Percentiles rank a stretch among this genome's conserved stretches.
These are phyloP conservation scores for Tolypocladium capitatum DNA, from an alignment of 2,329 filamentous ascomycete genomes.

Conservation along the genomic window DNA sequence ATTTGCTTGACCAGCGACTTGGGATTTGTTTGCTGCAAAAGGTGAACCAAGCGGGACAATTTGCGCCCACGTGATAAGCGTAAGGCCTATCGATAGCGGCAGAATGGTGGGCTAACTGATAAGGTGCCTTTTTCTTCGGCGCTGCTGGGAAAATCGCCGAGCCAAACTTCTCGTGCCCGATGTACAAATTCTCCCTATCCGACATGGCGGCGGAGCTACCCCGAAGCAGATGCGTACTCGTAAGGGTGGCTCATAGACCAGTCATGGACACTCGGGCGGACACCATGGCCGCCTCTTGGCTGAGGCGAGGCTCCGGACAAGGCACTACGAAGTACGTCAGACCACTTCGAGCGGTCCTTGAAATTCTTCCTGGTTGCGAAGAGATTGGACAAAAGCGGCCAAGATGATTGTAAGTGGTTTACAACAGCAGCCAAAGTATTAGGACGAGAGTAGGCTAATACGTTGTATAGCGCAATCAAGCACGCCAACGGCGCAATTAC, in stretches of 20 bases:
- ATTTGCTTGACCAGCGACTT: conserved; percentile 2
- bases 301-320: no score
- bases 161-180: no score
- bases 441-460: conserved; percentile 6
- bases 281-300: no score
- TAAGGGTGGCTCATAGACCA: no score
- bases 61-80: conserved; percentile 27
- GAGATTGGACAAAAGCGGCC: background rate
- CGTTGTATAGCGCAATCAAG: conserved; percentile 23
- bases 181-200: no score
- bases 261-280: no score
- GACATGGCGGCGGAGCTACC: no score
- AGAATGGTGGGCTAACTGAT: conserved; percentile 15
- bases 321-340: no score
- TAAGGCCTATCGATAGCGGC: conserved; percentile 5
- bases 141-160: background rate
- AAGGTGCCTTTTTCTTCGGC: conserved; percentile 15
- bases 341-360: no score
- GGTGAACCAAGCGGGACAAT: conserved; percentile 20
- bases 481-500: conserved; percentile 36
- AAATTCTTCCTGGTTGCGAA: no score
- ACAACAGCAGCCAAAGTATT: background rate
- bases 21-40: conserved; percentile 3
- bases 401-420: conserved; percentile 1
- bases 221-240: no score